Percentiles rank a stretch among this genome's conserved stretches.
Conservation (phyloP, 331 rosid species). For the Malus hybrid region DNA sequence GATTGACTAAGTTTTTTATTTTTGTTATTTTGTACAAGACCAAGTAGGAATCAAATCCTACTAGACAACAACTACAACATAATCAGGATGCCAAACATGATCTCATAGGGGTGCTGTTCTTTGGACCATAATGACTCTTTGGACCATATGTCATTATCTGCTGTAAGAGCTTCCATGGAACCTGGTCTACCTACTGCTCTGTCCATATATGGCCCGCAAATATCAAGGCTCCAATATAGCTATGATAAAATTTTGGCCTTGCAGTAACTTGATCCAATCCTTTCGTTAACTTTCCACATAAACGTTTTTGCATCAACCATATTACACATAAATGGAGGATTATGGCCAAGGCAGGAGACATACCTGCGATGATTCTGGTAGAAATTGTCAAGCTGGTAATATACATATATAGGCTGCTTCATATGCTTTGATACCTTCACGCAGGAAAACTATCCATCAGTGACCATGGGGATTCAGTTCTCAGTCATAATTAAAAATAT, state of each 20-base stretch:
- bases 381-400: slow-evolving; percentile 92
- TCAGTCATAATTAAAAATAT: neutral
- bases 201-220: neutral
- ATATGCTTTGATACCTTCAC: slow-evolving; percentile 59
- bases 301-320: neutral
- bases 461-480: neutral
- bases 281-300: neutral
- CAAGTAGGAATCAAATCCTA: neutral
- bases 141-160: neutral
- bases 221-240: neutral
- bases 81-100: neutral
- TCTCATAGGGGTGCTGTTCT: neutral
- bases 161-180: neutral
- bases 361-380: slow-evolving; percentile 97
- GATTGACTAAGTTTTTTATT: neutral
- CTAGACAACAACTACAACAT: neutral
- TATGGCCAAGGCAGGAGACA: slow-evolving; percentile 10
- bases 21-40: neutral
- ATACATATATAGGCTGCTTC: slow-evolving; percentile 71
- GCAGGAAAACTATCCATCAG: neutral
- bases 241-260: neutral
- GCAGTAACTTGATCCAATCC: neutral
- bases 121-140: neutral
- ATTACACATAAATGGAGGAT: neutral
- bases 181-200: neutral